Conservation (phyloP, 106 monocot genomes). For the Apostasia ramifera region DNA sequence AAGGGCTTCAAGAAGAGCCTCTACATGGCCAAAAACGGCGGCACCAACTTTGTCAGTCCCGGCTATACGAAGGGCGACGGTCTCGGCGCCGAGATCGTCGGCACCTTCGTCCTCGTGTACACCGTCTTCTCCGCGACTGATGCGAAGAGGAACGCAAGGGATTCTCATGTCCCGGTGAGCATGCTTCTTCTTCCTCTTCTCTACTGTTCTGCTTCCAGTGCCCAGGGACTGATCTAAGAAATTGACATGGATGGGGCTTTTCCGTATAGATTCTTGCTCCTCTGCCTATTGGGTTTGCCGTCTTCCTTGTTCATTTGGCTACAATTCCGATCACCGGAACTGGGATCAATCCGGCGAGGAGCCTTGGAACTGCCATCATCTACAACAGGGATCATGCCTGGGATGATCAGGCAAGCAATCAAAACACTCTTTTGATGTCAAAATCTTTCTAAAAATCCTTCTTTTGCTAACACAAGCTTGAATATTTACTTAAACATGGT, state of each 20-base stretch:
- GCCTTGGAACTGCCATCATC: slow-evolving; percentile 48
- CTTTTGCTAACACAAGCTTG: no score
- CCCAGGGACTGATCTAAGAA: no score
- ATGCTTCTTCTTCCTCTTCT: background rate
- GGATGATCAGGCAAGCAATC: slow-evolving; percentile 30
- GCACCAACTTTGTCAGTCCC: slow-evolving; percentile 27
- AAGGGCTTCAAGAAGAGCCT: slow-evolving; percentile 19
- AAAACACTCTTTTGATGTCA: background rate
- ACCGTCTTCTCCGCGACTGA: slow-evolving; percentile 51
- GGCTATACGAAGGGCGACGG: slow-evolving; percentile 44
- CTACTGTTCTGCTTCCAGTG: no score
- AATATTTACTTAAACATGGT: no score
- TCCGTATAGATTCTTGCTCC: slow-evolving; percentile 31
- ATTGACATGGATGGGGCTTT: background rate
- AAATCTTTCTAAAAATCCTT: no score
- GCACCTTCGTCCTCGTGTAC: slow-evolving; percentile 5
- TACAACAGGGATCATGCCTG: slow-evolving; percentile 41
- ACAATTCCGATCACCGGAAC: slow-evolving; percentile 20
- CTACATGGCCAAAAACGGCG: slow-evolving; percentile 18
- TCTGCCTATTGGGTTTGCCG: slow-evolving; percentile 45
- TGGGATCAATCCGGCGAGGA: slow-evolving; percentile 41
- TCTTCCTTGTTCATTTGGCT: slow-evolving; percentile 47
- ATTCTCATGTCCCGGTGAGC: slow-evolving; percentile 48
- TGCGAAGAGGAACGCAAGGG: slow-evolving; percentile 44
- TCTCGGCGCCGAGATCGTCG: slow-evolving; percentile 42